These are phyloP conservation scores for Copromyces sp. DNA, from an alignment of 495 filamentous ascomycete species.

Conservation along the genomic window DNA sequence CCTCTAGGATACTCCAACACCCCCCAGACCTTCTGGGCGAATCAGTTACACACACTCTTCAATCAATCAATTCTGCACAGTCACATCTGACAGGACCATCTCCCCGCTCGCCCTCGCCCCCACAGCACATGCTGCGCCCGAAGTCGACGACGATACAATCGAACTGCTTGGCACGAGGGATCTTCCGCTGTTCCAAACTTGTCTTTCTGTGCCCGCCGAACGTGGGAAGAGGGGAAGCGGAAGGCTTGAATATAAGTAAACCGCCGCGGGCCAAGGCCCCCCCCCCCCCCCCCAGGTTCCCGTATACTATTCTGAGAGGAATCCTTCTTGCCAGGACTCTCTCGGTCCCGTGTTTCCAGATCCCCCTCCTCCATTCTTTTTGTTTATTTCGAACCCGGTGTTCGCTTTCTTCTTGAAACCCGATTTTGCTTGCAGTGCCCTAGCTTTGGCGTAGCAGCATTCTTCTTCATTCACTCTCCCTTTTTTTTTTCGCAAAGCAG, in stretches of 20 bases:
- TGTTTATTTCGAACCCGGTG: background rate
- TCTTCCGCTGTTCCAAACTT: background rate
- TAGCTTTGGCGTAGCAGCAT: background rate
- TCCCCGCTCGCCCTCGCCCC: background rate
- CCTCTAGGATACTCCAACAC: no score
- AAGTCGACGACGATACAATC: background rate
- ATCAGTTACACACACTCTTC: no score
- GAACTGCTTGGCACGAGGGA: background rate
- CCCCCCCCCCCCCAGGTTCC: background rate
- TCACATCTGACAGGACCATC: no score
- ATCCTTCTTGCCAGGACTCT: background rate
- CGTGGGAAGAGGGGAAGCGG: background rate
- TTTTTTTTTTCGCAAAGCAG: background rate
- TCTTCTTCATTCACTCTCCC: background rate
- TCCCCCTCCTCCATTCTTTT: background rate
- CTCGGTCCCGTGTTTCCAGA: background rate
- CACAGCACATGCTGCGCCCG: background rate
- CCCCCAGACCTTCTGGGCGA: no score
- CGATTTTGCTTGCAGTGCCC: background rate
- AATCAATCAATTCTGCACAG: no score
- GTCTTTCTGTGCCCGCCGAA: background rate
- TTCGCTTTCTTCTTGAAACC: background rate
- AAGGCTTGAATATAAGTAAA: background rate
- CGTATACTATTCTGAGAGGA: background rate
- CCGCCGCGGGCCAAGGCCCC: background rate